A percentile compares a stretch with the other conserved stretches of the same genome.
These are phyloP conservation scores for Pythium biforme DNA, from an alignment of 352 stramenopile genomes.

Conservation along the genomic window DNA sequence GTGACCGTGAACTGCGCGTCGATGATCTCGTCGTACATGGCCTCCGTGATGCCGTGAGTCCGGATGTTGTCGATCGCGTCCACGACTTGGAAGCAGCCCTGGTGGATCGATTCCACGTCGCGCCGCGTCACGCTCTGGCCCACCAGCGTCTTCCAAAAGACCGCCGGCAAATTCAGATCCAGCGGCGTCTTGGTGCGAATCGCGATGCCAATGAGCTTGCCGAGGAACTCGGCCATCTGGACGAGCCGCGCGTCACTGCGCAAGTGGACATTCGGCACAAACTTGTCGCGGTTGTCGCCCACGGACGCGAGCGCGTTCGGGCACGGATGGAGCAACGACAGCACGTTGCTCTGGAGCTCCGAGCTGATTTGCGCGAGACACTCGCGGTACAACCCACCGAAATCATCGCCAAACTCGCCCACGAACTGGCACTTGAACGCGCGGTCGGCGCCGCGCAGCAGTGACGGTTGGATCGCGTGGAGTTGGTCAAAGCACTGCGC, in stretches of 20 bases:
- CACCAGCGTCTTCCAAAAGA: slow-evolving; percentile 94
- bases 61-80: slow-evolving; percentile 87
- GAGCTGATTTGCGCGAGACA: slow-evolving; percentile 86
- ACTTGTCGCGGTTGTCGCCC: slow-evolving; percentile 89
- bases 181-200: slow-evolving; percentile 93
- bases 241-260: slow-evolving; percentile 49
- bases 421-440: slow-evolving; percentile 93
- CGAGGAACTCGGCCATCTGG: slow-evolving; percentile 93
- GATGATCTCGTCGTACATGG: slow-evolving; percentile 91
- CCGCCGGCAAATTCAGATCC: slow-evolving; percentile 87
- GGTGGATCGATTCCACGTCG: slow-evolving; percentile 85
- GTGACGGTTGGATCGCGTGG: slow-evolving; percentile 79
- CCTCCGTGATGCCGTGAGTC: slow-evolving; percentile 72
- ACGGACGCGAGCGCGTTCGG: slow-evolving; percentile 84
- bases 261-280: slow-evolving; percentile 72
- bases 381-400: slow-evolving; percentile 89
- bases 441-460: slow-evolving; percentile 79
- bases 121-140: slow-evolving; percentile 63
- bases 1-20: slow-evolving; percentile 89
- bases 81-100: slow-evolving; percentile 85
- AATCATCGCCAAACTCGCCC: slow-evolving; percentile 89
- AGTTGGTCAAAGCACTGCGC: slow-evolving; percentile 86
- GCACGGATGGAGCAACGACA: slow-evolving; percentile 86
- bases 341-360: slow-evolving; percentile 79
- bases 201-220: slow-evolving; percentile 93